These are phyloP conservation scores for Trypanosoma brucei DNA, from an alignment of 208 protist genomes.

Conservation along the genomic window DNA sequence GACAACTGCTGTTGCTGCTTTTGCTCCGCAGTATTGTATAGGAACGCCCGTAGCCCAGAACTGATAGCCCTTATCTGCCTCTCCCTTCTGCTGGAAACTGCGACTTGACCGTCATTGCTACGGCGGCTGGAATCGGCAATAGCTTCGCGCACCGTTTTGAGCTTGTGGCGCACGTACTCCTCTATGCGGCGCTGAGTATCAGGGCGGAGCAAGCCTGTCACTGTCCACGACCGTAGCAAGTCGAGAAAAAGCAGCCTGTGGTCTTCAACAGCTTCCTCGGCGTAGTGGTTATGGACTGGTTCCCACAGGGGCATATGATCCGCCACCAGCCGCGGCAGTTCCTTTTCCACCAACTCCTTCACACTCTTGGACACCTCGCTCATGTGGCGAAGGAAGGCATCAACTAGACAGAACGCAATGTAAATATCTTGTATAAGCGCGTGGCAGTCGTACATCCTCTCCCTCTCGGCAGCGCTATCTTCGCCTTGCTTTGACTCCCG, in stretches of 20 bases:
- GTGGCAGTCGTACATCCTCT: constrained; percentile 49
- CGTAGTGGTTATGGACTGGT: constrained; percentile 7
- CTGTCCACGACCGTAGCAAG: constrained; percentile 58
- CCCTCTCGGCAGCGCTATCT: constrained; percentile 18
- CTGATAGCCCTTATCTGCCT: constrained; percentile 2
- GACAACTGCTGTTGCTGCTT: too few species aligned
- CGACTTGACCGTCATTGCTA: too few species aligned
- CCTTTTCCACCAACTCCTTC: constrained; percentile 27
- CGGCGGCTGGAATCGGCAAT: too few species aligned
- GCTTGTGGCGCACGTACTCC: constrained; percentile 49
- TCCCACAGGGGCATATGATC: constrained; percentile 46
- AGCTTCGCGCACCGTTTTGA: constrained; percentile 40
- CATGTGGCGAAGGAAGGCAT: constrained; percentile 52
- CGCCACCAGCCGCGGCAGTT: constrained; percentile 54
- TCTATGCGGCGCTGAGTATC: constrained; percentile 55
- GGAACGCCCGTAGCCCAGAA: constrained; percentile 11
- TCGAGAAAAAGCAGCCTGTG: constrained; percentile 46
- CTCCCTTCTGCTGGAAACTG: too few species aligned
- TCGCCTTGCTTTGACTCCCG: neutral
- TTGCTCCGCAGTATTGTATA: neutral
- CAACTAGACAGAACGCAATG: constrained; percentile 62
- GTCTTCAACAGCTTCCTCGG: constrained; percentile 52
- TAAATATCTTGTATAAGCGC: constrained; percentile 73
- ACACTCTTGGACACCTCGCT: constrained; percentile 14
- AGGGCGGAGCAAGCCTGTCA: constrained; percentile 26